Evolutionary conservation across 2,329 filamentous ascomycete genomes (phyloP).

Genomic region (Mariannaea sp.): DNA sequence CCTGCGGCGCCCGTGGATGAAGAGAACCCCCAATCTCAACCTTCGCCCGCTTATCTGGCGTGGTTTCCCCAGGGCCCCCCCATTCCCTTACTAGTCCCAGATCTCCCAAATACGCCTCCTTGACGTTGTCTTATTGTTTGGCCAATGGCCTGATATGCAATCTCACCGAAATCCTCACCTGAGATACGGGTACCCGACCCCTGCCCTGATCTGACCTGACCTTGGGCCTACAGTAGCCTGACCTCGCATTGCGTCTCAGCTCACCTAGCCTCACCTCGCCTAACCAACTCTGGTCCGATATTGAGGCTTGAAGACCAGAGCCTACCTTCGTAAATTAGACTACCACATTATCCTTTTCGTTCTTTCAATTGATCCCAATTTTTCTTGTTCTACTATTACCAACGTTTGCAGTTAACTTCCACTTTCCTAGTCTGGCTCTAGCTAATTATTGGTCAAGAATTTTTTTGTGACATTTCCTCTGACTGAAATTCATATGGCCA

Average conservation of each 20-base stretch:
- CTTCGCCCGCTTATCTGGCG: conserved; percentile 19
- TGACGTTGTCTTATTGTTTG: conserved; percentile 6
- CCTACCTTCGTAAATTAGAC: too few relatives aligned
- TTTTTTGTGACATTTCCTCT: not conserved
- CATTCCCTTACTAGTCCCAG: conserved; percentile 9
- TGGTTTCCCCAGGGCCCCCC: conserved; percentile 10
- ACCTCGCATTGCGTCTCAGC: too few relatives aligned
- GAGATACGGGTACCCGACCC: conserved; percentile 9
- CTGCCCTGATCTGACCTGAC: conserved; percentile 31
- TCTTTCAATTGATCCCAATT: too few relatives aligned
- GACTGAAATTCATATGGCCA: not conserved
- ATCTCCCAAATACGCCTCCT: conserved; percentile 6
- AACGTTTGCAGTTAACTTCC: too few relatives aligned
- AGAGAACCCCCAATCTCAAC: not conserved
- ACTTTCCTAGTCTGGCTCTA: not conserved
- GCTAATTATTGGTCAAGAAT: too few relatives aligned
- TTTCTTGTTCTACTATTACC: too few relatives aligned
- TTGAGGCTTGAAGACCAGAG: conserved; percentile 3
- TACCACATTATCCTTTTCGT: too few relatives aligned
- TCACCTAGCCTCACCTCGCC: conserved; percentile 30
- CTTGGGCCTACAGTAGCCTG: too few relatives aligned
- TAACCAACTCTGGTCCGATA: conserved; percentile 29
- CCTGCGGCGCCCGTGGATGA: conserved; percentile 1
- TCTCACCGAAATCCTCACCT: conserved; percentile 37
- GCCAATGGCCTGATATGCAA: conserved; percentile 30